Percentiles rank a stretch among this genome's conserved stretches.
Evolutionary conservation across 345 rosid genomes (phyloP).

Genomic region (Citrus reticulata): DNA sequence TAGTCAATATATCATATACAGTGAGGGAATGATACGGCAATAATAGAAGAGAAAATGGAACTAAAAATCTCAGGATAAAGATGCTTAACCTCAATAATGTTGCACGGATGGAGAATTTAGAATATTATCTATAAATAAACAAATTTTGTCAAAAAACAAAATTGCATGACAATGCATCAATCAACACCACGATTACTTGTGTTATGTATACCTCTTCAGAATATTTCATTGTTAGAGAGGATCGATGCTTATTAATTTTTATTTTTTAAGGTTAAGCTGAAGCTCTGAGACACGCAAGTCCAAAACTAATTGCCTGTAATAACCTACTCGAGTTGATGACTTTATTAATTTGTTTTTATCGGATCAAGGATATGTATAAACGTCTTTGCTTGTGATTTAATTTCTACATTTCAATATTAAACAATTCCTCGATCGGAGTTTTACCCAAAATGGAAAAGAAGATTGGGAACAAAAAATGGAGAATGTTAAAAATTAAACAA

Average conservation of each 20-base stretch:
- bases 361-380: neutral
- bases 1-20: constrained; percentile 28
- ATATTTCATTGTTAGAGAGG: neutral
- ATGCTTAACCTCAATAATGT: constrained; percentile 62
- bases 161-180: constrained; percentile 14
- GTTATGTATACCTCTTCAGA: neutral
- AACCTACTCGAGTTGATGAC: neutral
- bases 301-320: no score
- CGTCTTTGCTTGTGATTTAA: neutral
- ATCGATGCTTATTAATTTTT: neutral
- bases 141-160: neutral
- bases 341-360: no score
- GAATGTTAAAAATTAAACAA: neutral
- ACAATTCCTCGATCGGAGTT: neutral
- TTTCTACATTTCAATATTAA: neutral
- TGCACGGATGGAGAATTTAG: constrained; percentile 40
- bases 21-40: constrained; percentile 34
- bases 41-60: constrained; percentile 43
- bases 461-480: neutral
- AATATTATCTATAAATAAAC: constrained; percentile 15
- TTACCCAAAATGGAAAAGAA: neutral
- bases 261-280: neutral
- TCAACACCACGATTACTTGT: neutral
- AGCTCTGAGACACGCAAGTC: neutral
- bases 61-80: constrained; percentile 37